Evolutionary conservation across 176 grass and related monocot genomes (phyloP), one percentile per base, ranked within the genome.

Genomic region (Zea luxurians): DNA sequence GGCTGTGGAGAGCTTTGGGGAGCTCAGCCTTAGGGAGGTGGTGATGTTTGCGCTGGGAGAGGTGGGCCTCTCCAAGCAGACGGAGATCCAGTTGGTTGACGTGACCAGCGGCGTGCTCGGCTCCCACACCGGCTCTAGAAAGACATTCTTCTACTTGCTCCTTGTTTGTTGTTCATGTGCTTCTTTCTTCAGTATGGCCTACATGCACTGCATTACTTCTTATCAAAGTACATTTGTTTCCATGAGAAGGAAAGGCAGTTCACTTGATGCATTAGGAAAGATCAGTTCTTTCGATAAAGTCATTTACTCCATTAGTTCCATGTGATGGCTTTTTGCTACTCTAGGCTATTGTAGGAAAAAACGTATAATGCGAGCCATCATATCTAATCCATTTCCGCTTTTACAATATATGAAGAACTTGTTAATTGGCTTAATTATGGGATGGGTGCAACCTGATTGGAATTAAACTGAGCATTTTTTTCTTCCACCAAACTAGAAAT

Each of bases 91-190:
- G 55, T 92, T 80, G 63, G 55, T 98, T 13, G 89, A 80, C 3
- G 77, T 94, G 20, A 91, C 87, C 78, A 98, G 91, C 27, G 27
- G 92, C 38, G 87, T 90, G 42, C 80, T 98, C 1, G 89, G 95
- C n/a, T 92, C 95, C 46, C 95, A 98, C 82, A 98, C 91, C 0
- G 89, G 91, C 27, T 98, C 91, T 1, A 91, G 95, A 54, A 98
- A 98, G 90, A 98, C 85, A 69, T 80, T 94, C 36, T 91, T 91
- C 8, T 97, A 97, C 82, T 44, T 98, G 80, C 77, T 98, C 0
- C 95, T 91, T 59, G 54, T 57, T 57, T 18, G 52, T 98, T 80
- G 89, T 98, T 44, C 95, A 98, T 91, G 91, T 94, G 57, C 42
- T 48, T 57, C 18, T 18, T n/a, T 37, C 37, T 6, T 15, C 64